Evolutionary conservation across 495 filamentous ascomycete species (phyloP).

Genomic region (Articulospora tetracladia): DNA sequence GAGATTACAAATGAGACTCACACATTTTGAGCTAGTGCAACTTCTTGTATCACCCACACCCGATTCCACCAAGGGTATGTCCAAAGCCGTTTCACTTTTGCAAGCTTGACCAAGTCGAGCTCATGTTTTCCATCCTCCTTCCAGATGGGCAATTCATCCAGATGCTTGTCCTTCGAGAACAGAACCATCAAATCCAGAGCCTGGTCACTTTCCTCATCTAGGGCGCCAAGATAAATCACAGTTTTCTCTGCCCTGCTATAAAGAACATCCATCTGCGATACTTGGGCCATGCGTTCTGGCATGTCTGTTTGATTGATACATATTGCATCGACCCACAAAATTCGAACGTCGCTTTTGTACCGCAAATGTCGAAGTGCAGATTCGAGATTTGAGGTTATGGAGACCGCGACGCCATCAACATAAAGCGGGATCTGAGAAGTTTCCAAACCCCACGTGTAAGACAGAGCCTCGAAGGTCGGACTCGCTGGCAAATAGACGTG

Average conservation of each 20-base stretch:
- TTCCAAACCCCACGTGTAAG: slow-evolving; percentile 1
- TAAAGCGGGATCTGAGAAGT: neutral
- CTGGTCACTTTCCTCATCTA: neutral
- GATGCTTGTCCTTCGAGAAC: neutral
- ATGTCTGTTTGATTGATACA: neutral
- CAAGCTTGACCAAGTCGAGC: neutral
- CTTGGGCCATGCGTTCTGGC: neutral
- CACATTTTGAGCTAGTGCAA: neutral
- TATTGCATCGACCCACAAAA: neutral
- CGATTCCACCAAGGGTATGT: neutral
- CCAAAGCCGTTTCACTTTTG: neutral
- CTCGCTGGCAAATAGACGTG: neutral
- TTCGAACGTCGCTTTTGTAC: neutral
- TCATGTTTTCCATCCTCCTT: neutral
- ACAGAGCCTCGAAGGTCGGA: slow-evolving; percentile 2
- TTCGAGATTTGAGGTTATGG: neutral
- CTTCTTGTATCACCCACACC: slow-evolving; percentile 8
- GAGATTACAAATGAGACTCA: neutral
- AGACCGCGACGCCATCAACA: neutral
- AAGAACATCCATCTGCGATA: neutral
- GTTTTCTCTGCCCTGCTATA: neutral
- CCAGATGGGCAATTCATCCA: neutral
- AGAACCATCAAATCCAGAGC: neutral
- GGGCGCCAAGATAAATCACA: neutral
- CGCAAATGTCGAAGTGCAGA: neutral